These are phyloP conservation scores for Trichoderma citrinoviride DNA, from an alignment of 2,329 filamentous ascomycete genomes.

Conservation along the genomic window DNA sequence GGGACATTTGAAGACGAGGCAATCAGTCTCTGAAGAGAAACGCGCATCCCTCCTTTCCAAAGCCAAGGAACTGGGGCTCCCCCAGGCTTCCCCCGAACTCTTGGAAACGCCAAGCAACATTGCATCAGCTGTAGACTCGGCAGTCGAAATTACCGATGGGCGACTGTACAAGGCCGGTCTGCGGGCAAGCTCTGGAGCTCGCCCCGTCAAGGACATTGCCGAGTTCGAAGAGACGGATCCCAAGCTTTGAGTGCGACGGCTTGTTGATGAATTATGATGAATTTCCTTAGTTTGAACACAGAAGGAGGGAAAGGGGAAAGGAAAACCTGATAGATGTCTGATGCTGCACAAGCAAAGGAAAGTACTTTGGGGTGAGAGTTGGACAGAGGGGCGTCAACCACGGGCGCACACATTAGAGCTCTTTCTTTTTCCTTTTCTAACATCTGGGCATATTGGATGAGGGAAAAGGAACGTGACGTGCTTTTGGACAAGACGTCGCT, in stretches of 20 bases:
- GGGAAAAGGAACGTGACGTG: background rate
- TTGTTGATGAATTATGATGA: constrained; percentile 10
- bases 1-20: constrained; percentile 48
- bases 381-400: background rate
- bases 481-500: background rate
- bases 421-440: background rate
- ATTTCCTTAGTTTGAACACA: constrained; percentile 3
- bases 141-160: constrained; percentile 71
- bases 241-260: constrained; percentile 58
- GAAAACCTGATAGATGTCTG: constrained; percentile 19
- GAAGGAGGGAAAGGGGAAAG: background rate
- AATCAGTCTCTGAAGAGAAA: constrained; percentile 50
- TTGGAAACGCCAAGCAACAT: constrained; percentile 42
- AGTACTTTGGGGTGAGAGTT: constrained; percentile 1
- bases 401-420: constrained; percentile 11
- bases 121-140: constrained; percentile 38
- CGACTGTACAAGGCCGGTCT: constrained; percentile 76
- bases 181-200: constrained; percentile 68
- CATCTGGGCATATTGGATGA: background rate
- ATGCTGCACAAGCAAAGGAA: constrained; percentile 20
- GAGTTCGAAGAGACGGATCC: constrained; percentile 83
- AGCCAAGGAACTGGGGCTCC: constrained; percentile 45
- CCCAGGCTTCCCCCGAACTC: constrained; percentile 35
- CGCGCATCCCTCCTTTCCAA: constrained; percentile 47
- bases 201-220: constrained; percentile 69